These are phyloP conservation scores for Taphrina deformans DNA, from an alignment of 1,139 yeast genomes.

Conservation along the genomic window DNA sequence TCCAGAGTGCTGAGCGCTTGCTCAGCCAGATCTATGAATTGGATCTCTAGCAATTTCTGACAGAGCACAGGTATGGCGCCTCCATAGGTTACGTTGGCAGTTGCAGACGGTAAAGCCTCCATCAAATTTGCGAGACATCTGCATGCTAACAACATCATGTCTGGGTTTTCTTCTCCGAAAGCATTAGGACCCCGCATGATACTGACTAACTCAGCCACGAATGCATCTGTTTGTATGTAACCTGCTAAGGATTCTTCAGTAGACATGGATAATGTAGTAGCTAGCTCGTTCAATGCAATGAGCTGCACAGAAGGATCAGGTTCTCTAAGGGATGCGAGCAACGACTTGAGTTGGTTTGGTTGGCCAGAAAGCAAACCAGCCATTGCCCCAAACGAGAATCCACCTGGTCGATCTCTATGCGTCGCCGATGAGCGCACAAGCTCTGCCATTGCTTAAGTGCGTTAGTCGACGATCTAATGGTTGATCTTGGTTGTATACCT, in stretches of 20 bases:
- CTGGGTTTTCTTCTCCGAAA: constrained; percentile 50
- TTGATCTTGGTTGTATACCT: constrained; percentile 23
- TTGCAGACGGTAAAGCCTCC: constrained; percentile 71
- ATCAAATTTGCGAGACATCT: constrained; percentile 79
- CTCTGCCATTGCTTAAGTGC: constrained; percentile 6
- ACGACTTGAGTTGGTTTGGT: constrained; percentile 39
- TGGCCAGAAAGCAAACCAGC: constrained; percentile 39
- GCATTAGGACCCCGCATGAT: constrained; percentile 58
- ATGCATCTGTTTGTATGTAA: constrained; percentile 58
- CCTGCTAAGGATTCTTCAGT: constrained; percentile 45
- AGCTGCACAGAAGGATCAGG: constrained; percentile 53
- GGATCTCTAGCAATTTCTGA: constrained; percentile 67
- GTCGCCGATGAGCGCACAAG: constrained; percentile 32
- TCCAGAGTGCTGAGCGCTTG: constrained; percentile 67
- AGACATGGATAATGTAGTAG: constrained; percentile 46
- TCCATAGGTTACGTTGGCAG: constrained; percentile 63
- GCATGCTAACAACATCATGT: constrained; percentile 78
- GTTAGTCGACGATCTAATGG: constrained; percentile 25
- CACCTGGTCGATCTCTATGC: constrained; percentile 39
- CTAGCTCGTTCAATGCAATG: constrained; percentile 47
- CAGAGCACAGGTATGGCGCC: constrained; percentile 70
- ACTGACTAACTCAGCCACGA: constrained; percentile 58
- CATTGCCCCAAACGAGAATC: constrained; percentile 42
- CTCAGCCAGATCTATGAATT: constrained; percentile 87
- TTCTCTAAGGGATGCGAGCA: constrained; percentile 43